Evolutionary conservation across 225 moss, liverwort and hornwort species (phyloP), one percentile per base, ranked within the genome.

Genomic region (Thuidium tamariscinum): DNA sequence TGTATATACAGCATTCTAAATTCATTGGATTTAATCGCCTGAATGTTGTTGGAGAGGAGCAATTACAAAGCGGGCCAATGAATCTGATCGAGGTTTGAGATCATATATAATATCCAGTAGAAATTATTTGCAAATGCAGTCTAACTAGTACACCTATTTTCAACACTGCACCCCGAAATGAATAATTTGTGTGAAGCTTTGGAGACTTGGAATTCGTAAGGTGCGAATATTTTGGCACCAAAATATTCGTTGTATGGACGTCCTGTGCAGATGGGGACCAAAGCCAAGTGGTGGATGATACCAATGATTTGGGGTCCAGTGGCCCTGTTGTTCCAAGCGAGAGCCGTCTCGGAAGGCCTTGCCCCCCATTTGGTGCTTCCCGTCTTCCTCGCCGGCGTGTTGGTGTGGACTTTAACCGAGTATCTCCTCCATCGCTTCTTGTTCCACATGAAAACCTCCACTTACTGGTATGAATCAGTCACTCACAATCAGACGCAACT

Each of bases 281-380:
- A 93, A 77, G 93, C 95, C 26, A 93, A 94, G 62, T 97, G 97
- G 96, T 97, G 97, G 96, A 95, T 93, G 79, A 87, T 97, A 16
- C 97, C 96, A 3, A 2, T 91, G 79, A 93, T 95, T 13, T 97
- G 97, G 97, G 91, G 91, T 48, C 97, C 97, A 7, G 88, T 94
- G 41, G 87, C 88, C 3, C 76, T 95, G 41, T 64, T 85, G 82
- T 87, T 87, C 62, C 86, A 93, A 83, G 57, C 44, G 17, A 76
- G 77, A 54, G 93, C 95, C 10, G 46, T 95, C 4, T 70, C 86
- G 3, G 55, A 89, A 44, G 96, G 95, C 6, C 93, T 98, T 63
- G 76, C 90, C 1, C 63, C 64, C 5, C 75, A 30, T 48, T 68
- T 49, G 0, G 85, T 91, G 62, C 41, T 91, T 1, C 91, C 91